Base-by-base conservation (phyloP, 106 monocot species). In the Alisma plantagoaquatica region DNA sequence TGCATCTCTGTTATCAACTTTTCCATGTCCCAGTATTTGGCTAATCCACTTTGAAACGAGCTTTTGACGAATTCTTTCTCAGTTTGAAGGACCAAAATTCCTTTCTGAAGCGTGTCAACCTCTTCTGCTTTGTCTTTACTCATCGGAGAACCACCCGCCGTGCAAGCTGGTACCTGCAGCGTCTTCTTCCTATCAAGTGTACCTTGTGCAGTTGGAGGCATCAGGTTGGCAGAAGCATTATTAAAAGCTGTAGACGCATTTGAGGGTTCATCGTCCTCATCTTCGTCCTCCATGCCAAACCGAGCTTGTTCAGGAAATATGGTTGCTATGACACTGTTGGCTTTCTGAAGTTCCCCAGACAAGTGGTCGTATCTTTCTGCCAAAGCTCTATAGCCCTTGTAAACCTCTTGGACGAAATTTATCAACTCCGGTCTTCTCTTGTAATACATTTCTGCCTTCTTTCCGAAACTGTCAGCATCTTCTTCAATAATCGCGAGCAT, bases 371-470 rank as follows among this genome's bases (percentile, higher is more conserved):
- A 69, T 31, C 60, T 27, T 33, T 69, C 69, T 0, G 60, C 69
- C 20, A 69, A 44, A 23, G 69, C 59, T 32, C 69, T 10, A 17
- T 69, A 52, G 10, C 52, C 48, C 20, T 51, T 60, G 51, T 69
- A 61, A 2, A 27, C 17, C 26, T 69, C 69, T 44, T 69, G 28
- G 15, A 69, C 49, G n/a, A 44, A 69, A 14, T 43, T 45, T 7
- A 69, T 26, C 14, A 69, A 53, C 60, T 69, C 69, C n/a, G 69
- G 69, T 22, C 69, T 28, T 31, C 41, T 53, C 12, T 31, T 11
- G 60, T 53, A 61, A 53, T 60, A 69, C 69, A 69, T 69, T 27
- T 69, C 69, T 2, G 60, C 60, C 41, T 53, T 69, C 53, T 61
- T 60, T 8, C 60, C 60, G 26, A 69, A 69, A 25, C 41, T 44